A percentile compares a stretch with the other conserved stretches of the same genome.
phyloP scores from a whole-genome alignment of 345 rosid genomes.

The Eucalyptus paniculata region DNA sequence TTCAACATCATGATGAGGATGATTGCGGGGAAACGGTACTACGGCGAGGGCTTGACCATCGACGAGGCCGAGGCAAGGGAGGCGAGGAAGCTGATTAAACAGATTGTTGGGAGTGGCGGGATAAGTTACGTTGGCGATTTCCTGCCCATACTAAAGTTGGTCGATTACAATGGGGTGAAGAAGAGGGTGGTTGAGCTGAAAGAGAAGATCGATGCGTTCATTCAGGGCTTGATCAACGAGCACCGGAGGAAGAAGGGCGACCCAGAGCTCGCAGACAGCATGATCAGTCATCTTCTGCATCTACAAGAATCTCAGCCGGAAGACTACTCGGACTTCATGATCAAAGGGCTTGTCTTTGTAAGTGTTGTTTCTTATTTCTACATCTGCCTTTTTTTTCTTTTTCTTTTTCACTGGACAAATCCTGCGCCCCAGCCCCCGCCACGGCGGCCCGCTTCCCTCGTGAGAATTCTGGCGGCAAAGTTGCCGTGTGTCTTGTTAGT shows the following conservation, averaged over 20 bases:
- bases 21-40: conserved; percentile 43
- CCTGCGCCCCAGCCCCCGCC: neutral
- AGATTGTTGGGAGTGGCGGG: neutral
- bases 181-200: conserved; percentile 16
- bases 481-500: neutral
- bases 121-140: neutral
- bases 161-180: conserved; percentile 2
- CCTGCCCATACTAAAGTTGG: neutral
- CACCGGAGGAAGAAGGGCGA: conserved; percentile 8
- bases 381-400: neutral
- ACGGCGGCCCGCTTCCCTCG: neutral
- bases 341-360: conserved; percentile 38
- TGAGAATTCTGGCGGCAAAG: neutral
- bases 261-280: conserved; percentile 11
- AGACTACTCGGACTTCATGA: neutral
- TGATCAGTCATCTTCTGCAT: conserved; percentile 47
- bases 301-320: conserved; percentile 10
- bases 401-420: neutral
- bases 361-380: neutral
- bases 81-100: conserved; percentile 5
- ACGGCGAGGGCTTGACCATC: neutral
- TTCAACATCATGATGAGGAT: conserved; percentile 11
- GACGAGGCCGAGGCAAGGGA: neutral
- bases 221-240: conserved; percentile 39
- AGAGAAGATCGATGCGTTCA: conserved; percentile 18